A percentile compares a stretch with the other conserved stretches of the same genome.
These are phyloP conservation scores for Hordeum marinum DNA, from an alignment of 176 grass and related monocot genomes.

Conservation along the genomic window DNA sequence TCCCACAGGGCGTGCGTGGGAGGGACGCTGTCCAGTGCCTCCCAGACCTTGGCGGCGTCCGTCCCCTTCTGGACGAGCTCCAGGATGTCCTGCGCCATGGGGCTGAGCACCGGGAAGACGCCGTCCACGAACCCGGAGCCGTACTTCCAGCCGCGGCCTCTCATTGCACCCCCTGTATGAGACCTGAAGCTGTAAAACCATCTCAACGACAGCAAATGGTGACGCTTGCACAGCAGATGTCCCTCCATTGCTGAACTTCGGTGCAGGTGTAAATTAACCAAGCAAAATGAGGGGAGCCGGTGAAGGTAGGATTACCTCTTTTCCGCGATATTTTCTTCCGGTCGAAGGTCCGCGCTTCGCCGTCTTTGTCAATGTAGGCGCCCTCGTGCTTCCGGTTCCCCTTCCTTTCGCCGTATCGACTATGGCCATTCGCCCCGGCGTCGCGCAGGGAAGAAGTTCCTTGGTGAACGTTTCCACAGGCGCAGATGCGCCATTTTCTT, in stretches of 20 bases:
- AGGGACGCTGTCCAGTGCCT: constrained; percentile 60
- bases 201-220: neutral
- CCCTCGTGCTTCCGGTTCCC: constrained; percentile 29
- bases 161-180: constrained; percentile 59
- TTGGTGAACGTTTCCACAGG: constrained; percentile 18
- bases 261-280: neutral
- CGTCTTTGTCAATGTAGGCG: constrained; percentile 76
- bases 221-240: neutral
- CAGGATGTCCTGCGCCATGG: constrained; percentile 77
- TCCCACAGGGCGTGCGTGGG: constrained; percentile 62
- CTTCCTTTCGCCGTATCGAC: constrained; percentile 22
- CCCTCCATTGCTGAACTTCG: neutral
- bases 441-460: constrained; percentile 12
- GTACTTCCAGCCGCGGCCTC: constrained; percentile 80
- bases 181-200: neutral
- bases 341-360: constrained; percentile 43
- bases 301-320: constrained; percentile 34
- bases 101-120: constrained; percentile 80
- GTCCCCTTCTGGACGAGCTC: constrained; percentile 56
- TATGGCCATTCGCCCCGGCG: constrained; percentile 16
- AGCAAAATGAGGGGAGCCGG: neutral
- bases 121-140: constrained; percentile 91
- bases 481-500: constrained; percentile 23
- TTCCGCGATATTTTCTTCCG: constrained; percentile 79
- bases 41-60: constrained; percentile 50